Percentiles rank a stretch among this genome's conserved stretches.
Evolutionary conservation across 169 alveolate genomes (phyloP).

Genomic region (Amoebophrya sp.): DNA sequence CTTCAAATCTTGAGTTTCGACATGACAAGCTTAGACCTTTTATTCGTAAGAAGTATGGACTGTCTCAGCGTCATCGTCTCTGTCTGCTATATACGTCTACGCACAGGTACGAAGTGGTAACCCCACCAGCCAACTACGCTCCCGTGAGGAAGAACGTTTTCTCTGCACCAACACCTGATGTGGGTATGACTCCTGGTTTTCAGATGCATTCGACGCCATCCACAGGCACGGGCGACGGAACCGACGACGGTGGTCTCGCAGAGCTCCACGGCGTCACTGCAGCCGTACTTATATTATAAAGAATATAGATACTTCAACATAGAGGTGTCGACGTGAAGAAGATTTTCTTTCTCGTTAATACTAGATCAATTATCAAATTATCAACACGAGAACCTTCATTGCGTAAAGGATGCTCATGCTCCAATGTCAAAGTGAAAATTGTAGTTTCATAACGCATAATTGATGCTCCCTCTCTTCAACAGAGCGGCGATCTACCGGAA

Average conservation of each 20-base stretch:
- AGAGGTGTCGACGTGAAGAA: constrained; percentile 37
- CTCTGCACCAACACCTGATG: constrained; percentile 32
- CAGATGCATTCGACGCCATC: constrained; percentile 15
- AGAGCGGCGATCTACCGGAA: constrained; percentile 44
- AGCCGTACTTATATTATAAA: too few relatives aligned
- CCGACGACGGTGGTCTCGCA: not conserved
- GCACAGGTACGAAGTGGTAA: not conserved
- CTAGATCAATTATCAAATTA: not conserved
- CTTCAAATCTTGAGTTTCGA: too few relatives aligned
- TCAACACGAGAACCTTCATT: not conserved
- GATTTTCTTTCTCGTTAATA: not conserved
- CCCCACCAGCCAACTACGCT: constrained; percentile 38
- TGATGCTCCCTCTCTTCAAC: constrained; percentile 32
- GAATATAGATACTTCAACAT: not conserved
- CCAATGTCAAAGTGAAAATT: too few relatives aligned
- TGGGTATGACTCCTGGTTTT: not conserved
- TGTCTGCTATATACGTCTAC: not conserved
- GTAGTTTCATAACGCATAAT: not conserved
- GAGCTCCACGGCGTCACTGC: not conserved
- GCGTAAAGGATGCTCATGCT: not conserved
- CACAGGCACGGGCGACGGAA: not conserved
- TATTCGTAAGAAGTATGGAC: not conserved
- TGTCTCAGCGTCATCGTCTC: not conserved
- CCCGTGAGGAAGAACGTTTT: constrained; percentile 45
- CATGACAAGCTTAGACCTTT: constrained; percentile 45